phyloP scores from a whole-genome alignment of 2,329 filamentous ascomycete species.

The Samsoniella hepiali region DNA sequence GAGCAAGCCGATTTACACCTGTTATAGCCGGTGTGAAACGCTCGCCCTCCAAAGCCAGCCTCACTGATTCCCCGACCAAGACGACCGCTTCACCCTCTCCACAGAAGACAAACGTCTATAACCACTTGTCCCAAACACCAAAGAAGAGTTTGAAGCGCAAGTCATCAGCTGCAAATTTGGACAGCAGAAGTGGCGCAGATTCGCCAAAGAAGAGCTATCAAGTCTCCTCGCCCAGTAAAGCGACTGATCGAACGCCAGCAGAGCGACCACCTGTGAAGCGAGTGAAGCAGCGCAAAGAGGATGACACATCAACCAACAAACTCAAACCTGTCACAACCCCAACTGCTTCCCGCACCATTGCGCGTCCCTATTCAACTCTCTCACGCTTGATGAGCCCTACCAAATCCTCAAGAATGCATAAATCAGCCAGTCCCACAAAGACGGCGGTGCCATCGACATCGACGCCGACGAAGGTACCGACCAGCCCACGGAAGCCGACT shows the following conservation, averaged over 20 bases:
- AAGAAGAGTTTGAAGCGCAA: constrained; percentile 36
- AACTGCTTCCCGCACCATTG: constrained; percentile 22
- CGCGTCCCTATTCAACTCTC: constrained; percentile 47
- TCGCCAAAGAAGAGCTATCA: constrained; percentile 29
- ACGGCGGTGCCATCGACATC: constrained; percentile 33
- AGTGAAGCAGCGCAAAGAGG: constrained; percentile 60
- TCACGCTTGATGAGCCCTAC: constrained; percentile 72
- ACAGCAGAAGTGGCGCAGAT: constrained; percentile 22
- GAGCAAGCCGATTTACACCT: constrained; percentile 55
- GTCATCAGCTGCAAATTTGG: constrained; percentile 33
- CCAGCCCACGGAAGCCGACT: constrained; percentile 4
- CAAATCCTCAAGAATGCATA: constrained; percentile 64
- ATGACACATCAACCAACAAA: constrained; percentile 59
- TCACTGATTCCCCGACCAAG: constrained; percentile 56
- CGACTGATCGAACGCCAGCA: constrained; percentile 27
- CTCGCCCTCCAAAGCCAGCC: constrained; percentile 45
- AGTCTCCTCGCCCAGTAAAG: constrained; percentile 23
- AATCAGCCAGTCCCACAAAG: constrained; percentile 33
- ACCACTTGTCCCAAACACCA: constrained; percentile 26
- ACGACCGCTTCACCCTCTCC: constrained; percentile 34
- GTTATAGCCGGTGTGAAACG: constrained; percentile 35
- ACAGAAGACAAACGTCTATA: constrained; percentile 19
- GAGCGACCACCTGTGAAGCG: constrained; percentile 59
- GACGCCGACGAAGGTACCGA: constrained; percentile 46
- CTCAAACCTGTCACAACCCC: neutral